A percentile compares a stretch with the other conserved stretches of the same genome.
Evolutionary conservation across 2,329 filamentous ascomycete genomes (phyloP).

Genomic region (Colletotrichum falcatum): DNA sequence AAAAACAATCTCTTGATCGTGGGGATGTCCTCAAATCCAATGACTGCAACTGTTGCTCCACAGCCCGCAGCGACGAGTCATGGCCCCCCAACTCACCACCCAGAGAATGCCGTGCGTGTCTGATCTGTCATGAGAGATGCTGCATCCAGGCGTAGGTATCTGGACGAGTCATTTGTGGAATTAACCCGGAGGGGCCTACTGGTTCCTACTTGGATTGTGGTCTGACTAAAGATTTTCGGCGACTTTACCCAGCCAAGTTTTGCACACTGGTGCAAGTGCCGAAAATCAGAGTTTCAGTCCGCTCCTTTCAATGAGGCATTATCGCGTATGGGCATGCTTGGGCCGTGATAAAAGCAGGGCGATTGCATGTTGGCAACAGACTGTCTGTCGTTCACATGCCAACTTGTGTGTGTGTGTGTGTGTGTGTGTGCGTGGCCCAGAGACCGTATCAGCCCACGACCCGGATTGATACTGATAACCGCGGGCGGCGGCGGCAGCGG

Average conservation of each 20-base stretch:
- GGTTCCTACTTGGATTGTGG: neutral
- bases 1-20: neutral
- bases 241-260: too few relatives aligned
- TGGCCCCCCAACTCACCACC: neutral
- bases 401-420: neutral
- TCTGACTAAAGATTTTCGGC: too few relatives aligned
- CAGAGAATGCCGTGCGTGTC: too few relatives aligned
- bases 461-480: too few relatives aligned
- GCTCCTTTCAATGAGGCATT: neutral
- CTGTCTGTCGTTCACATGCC: neutral
- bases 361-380: neutral
- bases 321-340: neutral
- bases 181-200: accelerated
- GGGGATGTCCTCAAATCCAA: neutral
- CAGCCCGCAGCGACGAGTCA: neutral
- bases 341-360: neutral
- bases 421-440: too few relatives aligned
- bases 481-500: neutral
- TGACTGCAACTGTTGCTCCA: neutral
- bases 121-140: neutral
- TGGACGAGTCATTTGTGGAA: neutral
- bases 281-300: neutral
- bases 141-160: neutral
- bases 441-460: neutral
- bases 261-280: neutral